Base-by-base conservation (phyloP, 768 basidiomycete species). In the Clitopilus hobsonii region DNA sequence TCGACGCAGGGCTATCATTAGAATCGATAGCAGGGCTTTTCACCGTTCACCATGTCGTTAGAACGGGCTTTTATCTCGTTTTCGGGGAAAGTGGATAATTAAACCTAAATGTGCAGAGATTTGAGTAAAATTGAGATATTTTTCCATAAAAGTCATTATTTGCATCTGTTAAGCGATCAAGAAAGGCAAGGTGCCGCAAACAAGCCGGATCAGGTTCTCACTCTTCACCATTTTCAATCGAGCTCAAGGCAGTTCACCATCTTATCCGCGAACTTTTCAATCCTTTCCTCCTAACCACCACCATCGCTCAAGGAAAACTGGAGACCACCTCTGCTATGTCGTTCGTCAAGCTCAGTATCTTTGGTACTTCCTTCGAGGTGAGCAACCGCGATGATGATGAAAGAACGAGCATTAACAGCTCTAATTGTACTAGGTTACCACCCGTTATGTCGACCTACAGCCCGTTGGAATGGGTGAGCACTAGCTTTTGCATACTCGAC, bases 391-490 rank as follows among this genome's bases (percentile, higher is more conserved):
- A 48, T 49, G 53, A 56, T 57, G n/a, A n/a, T n/a, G n/a, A n/a
- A n/a, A n/a, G n/a, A n/a, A n/a, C n/a, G n/a, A n/a, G n/a, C n/a
- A n/a, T n/a, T 52, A 58, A 55, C 29, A 49, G 45, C 63, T 49
- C 49, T 32, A 55, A 55, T 57, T 58, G 60, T 56, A 65, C 38
- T 69, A 97, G 90, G 95, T 98, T 56, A 97, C 95, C 22, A 98
- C 94, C 55, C 85, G 97, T 65, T 99, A 99, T 90, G 89, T 97
- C 69, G 97, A 99, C 76, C 86, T 99, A 10, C 96, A 98, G 67
- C 96, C 96, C 25, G 96, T 98, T 45, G 97, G 96, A 70, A 98
- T 98, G 96, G 96, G 96, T 91, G 58, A 71, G 88, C 72, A 47
- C 53, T 36, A n/a, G n/a, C n/a, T 24, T 52, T 49, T 53, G 54